Base-by-base conservation (phyloP, 2,329 filamentous ascomycete species). In the Colletotrichum gigasporum region DNA sequence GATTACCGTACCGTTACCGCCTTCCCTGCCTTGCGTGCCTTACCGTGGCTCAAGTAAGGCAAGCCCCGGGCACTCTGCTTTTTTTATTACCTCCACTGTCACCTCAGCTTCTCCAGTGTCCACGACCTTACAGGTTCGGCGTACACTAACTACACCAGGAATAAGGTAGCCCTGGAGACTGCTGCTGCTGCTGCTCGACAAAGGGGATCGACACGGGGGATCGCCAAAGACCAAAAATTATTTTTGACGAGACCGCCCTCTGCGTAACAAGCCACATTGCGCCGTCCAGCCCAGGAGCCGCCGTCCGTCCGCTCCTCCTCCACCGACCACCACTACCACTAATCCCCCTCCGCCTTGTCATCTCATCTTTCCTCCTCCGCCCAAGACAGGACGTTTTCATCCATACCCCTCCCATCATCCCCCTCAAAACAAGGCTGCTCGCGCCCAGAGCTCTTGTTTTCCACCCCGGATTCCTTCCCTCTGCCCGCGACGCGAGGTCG, bases 221-320 rank as follows among this genome's bases (percentile, higher is more conserved):
- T 48, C 37, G 42, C 30, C 53, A 63, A 34, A 59, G 20, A 12
- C 6, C 32, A 22, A 26, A 24, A 34, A 18, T 16, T 45, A 8
- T 47, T 35, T 59, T 20, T 32, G 14, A 44, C 11, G 39, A 63
- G 54, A 51, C 55, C 26, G 47, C 55, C 60, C 47, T 63, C 60
- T 53, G 26, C 26, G 47, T 39, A 48, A 34, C 39, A 60, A 60
- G 55, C 55, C 60, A 53, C 39, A 45, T 47, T 63, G 60, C 60
- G 32, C 42, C 55, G 37, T 63, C 42, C 60, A 63, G 60, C 55
- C 60, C 41, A 47, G 45, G 45, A 48, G 47, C 54, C 30, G 55
- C 51, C 39, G 26, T 52, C 47, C 35, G 30, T 39, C 48, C 26
- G 18, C 26, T 56, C 39, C 20, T 47, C 41, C 35, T 44, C 37